Evolutionary conservation across 164 flowering plant genomes (phyloP).

Genomic region (Saururus chinensis): DNA sequence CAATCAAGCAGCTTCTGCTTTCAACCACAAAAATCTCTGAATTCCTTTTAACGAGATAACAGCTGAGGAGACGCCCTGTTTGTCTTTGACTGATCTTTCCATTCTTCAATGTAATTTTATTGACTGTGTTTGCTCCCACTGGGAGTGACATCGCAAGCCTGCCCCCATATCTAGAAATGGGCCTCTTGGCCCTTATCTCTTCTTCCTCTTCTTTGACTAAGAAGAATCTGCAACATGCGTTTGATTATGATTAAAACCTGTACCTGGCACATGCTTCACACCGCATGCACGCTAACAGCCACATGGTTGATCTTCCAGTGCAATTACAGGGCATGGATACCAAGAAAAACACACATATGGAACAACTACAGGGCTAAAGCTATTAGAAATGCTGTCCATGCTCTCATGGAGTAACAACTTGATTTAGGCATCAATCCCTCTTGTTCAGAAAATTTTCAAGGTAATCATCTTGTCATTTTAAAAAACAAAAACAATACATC

Average conservation of each 20-base stretch:
- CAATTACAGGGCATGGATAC: neutral
- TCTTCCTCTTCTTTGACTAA: neutral
- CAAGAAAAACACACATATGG: neutral
- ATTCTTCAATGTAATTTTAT: neutral
- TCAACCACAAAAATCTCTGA: neutral
- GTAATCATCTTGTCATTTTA: no score
- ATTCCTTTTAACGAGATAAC: neutral
- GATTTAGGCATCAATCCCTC: no score
- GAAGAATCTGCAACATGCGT: neutral
- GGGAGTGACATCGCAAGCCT: conserved; percentile 3
- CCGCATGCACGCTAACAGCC: conserved; percentile 6
- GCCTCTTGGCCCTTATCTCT: conserved; percentile 1
- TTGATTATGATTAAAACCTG: conserved; percentile 5
- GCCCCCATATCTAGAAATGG: conserved; percentile 6
- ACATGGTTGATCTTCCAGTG: conserved; percentile 3
- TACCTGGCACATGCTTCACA: conserved; percentile 12
- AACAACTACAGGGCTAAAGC: no score
- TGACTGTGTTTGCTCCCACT: neutral
- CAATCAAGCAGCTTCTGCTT: neutral
- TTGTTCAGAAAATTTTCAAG: no score
- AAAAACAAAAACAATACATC: no score
- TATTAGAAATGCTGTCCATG: no score
- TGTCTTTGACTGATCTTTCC: neutral
- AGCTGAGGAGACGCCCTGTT: neutral
- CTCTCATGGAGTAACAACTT: no score